These are phyloP conservation scores for Neonectria magnoliae DNA, from an alignment of 2,329 filamentous ascomycete genomes.

Conservation along the genomic window DNA sequence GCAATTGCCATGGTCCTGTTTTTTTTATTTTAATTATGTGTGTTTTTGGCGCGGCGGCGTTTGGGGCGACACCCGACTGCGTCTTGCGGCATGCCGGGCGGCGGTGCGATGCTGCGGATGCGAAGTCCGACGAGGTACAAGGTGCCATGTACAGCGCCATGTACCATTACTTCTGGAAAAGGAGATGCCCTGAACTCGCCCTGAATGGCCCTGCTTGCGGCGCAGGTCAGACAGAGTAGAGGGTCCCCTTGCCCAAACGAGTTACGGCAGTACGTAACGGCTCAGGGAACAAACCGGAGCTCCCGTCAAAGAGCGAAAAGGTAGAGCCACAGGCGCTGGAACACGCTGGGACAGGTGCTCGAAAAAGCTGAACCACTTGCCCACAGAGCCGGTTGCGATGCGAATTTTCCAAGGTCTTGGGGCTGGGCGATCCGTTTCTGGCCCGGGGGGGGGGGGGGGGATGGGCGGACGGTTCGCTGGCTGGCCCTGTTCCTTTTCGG, in stretches of 20 bases:
- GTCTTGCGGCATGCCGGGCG: neutral
- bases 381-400: neutral
- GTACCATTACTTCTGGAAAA: neutral
- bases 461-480: slow-evolving; percentile 28
- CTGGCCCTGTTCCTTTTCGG: slow-evolving; percentile 17
- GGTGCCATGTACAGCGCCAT: neutral
- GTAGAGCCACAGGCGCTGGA: slow-evolving; percentile 9
- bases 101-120: neutral
- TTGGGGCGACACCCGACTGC: slow-evolving; percentile 17
- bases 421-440: slow-evolving; percentile 15
- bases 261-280: slow-evolving; percentile 39
- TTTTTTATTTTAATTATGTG: slow-evolving; percentile 10
- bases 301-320: slow-evolving; percentile 24
- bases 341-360: slow-evolving; percentile 8
- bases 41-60: slow-evolving; percentile 38
- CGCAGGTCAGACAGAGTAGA: slow-evolving; percentile 33
- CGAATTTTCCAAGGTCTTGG: slow-evolving; percentile 20
- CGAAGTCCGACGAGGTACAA: neutral
- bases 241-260: slow-evolving; percentile 32
- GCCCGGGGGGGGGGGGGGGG: no score
- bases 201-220: slow-evolving; percentile 27
- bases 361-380: slow-evolving; percentile 28
- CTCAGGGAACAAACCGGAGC: slow-evolving; percentile 39
- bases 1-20: slow-evolving; percentile 17
- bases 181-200: neutral